Evolutionary conservation across 2,329 filamentous ascomycete genomes (phyloP).

Genomic region (Neodidymelliopsis sp.): DNA sequence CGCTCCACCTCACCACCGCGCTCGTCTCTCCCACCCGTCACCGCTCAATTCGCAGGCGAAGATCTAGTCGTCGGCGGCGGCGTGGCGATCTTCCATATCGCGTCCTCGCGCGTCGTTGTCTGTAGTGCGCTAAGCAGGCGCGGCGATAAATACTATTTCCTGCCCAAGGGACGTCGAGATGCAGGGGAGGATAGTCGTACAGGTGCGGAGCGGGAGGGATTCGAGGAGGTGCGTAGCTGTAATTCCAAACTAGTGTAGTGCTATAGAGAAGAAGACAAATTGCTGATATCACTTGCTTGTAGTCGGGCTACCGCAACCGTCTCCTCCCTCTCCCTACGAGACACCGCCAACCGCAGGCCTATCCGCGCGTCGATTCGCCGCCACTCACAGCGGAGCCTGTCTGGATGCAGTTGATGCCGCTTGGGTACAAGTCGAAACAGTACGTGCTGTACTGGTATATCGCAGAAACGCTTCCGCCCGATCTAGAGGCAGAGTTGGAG

Average conservation of each 20-base stretch:
- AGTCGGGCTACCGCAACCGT: conserved; percentile 59
- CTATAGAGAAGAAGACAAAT: not conserved
- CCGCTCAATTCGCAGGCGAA: conserved; percentile 40
- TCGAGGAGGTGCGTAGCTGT: conserved; percentile 52
- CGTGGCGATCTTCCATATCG: conserved; percentile 60
- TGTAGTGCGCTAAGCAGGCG: conserved; percentile 53
- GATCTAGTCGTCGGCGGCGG: conserved; percentile 47
- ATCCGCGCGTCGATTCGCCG: conserved; percentile 34
- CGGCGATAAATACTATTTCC: conserved; percentile 52
- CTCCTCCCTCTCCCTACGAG: conserved; percentile 55
- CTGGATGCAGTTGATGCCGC: conserved; percentile 55
- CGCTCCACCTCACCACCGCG: conserved; percentile 9
- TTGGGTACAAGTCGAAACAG: conserved; percentile 42
- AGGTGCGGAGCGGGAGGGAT: conserved; percentile 59
- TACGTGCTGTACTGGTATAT: conserved; percentile 59
- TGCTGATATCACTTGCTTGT: not conserved
- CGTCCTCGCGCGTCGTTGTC: conserved; percentile 55
- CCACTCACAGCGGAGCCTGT: conserved; percentile 53
- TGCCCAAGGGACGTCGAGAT: conserved; percentile 59
- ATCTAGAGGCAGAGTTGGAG: conserved; percentile 38
- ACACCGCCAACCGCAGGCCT: conserved; percentile 54
- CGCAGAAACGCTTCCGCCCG: conserved; percentile 55
- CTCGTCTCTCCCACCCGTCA: conserved; percentile 22
- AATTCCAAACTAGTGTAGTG: not conserved
- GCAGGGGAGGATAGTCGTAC: conserved; percentile 53